Percentiles rank a stretch among this genome's conserved stretches.
Conservation (phyloP, 371 early-diverging fungal species). For the Aphelidium insulamus region DNA sequence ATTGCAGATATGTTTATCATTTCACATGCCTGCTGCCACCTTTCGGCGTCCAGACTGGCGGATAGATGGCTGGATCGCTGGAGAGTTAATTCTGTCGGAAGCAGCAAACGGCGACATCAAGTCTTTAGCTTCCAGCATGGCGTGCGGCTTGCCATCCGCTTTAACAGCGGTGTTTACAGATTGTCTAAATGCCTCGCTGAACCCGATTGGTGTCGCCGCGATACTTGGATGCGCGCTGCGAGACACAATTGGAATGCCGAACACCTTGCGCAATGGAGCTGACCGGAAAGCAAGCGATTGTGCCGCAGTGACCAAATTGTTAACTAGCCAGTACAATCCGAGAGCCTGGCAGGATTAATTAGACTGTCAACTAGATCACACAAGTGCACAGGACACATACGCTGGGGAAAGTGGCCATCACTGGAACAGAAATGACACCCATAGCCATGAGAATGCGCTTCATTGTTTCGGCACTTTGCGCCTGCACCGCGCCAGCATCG, state of each 20-base stretch:
- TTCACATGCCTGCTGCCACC: too few relatives aligned
- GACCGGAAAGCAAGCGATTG: slow-evolving; percentile 40
- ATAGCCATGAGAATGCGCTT: neutral
- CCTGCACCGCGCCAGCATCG: slow-evolving; percentile 25
- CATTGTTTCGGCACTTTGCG: neutral
- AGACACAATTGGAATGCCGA: slow-evolving; percentile 16
- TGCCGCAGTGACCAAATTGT: slow-evolving; percentile 39
- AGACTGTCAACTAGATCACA: neutral
- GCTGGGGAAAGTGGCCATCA: neutral
- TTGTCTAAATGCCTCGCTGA: too few relatives aligned
- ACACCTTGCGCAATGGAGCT: slow-evolving; percentile 21
- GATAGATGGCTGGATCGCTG: too few relatives aligned
- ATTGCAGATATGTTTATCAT: too few relatives aligned
- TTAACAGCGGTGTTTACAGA: too few relatives aligned
- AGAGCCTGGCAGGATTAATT: slow-evolving; percentile 29
- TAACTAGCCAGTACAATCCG: slow-evolving; percentile 66
- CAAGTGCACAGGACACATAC: slow-evolving; percentile 2
- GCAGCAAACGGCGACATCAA: too few relatives aligned
- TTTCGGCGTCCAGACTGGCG: too few relatives aligned
- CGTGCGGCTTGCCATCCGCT: too few relatives aligned
- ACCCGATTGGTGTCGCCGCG: too few relatives aligned
- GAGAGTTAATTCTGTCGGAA: too few relatives aligned
- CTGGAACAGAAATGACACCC: neutral
- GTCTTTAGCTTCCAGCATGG: too few relatives aligned
- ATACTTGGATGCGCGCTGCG: too few relatives aligned